Conservation (phyloP, 1,139 yeast species). For the Yamadazyma aaseri region DNA sequence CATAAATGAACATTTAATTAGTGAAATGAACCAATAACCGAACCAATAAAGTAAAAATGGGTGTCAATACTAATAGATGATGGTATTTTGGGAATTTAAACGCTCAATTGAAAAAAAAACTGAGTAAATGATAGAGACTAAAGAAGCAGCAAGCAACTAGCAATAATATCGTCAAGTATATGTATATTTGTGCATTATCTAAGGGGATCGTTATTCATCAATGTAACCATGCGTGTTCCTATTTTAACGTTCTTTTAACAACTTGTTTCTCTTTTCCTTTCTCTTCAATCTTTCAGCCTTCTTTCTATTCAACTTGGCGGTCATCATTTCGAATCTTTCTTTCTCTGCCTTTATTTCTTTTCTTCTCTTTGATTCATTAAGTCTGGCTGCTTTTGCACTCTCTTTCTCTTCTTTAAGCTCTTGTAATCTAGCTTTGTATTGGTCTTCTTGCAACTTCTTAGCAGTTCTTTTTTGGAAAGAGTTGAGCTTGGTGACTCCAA, state of each 20-base stretch:
- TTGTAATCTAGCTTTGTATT: slow-evolving; percentile 53
- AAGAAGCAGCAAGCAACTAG: no score
- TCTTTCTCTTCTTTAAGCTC: slow-evolving; percentile 63
- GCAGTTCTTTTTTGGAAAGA: slow-evolving; percentile 32
- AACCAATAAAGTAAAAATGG: no score
- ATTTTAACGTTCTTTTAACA: slow-evolving; percentile 62
- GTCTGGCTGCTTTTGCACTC: slow-evolving; percentile 45
- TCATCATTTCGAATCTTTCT: slow-evolving; percentile 69
- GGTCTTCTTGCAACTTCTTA: slow-evolving; percentile 40
- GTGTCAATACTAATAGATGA: no score
- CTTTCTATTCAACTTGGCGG: slow-evolving; percentile 75
- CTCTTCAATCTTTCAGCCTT: slow-evolving; percentile 76
- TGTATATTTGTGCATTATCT: neutral
- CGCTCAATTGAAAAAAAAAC: no score
- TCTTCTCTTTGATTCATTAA: slow-evolving; percentile 59
- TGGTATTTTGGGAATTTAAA: no score
- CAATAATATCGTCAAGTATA: no score
- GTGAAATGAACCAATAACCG: no score
- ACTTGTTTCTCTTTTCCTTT: slow-evolving; percentile 79
- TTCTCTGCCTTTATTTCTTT: slow-evolving; percentile 69
- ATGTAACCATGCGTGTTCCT: neutral
- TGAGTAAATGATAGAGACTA: no score
- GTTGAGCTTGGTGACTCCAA: slow-evolving; percentile 25
- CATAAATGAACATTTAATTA: no score
- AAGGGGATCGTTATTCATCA: neutral